Evolutionary conservation across 2,329 filamentous ascomycete species (phyloP), one percentile per base, ranked within the genome.

Genomic region (Emericellopsis atlantica): DNA sequence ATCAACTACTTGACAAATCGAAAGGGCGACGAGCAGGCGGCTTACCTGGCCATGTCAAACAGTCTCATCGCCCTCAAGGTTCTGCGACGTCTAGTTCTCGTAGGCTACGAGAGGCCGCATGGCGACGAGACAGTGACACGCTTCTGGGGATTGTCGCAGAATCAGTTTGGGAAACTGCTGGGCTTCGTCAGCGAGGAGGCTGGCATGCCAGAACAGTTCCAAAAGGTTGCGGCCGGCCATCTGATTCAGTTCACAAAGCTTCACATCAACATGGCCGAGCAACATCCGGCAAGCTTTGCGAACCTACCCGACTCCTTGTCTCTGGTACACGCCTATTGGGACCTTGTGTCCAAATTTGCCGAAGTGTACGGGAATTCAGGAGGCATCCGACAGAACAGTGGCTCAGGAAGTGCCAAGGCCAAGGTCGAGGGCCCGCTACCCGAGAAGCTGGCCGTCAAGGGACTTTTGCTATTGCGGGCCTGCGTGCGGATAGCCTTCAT

Each of bases 161-260:
- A 72, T 8, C 85, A 94, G 47, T 83, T 94, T 46, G 79, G 79
- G n/a, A 72, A 81, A 33, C 81, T 95, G 45, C 72, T 93, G 31
- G 64, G 65, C 21, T 74, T 82, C 44, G 67, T 81, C 40, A 69
- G 70, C 48, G 66, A 71, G 34, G 70, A 43, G 10, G 70, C 69
- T n/a, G 61, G 65, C 6, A 58, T 74, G 3, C 61, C 80, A 2
- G 57, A 67, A 4, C 59, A 64, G 4, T 71, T 78, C 21, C 73
- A 75, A 44, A 73, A 72, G 31, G 55, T 82, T 21, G 65, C 94
- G n/a, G 84, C 84, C 48, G 93, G 88, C 55, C 89, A 95, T 54
- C 67, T 95, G 2, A 64, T 95, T 34, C 89, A 96, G 54, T 81
- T 96, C 39, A 81, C 89, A 4, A 98, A 96, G 60, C 67, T 98